Conservation (phyloP, 345 rosid genomes). For the Linum lewisii region DNA sequence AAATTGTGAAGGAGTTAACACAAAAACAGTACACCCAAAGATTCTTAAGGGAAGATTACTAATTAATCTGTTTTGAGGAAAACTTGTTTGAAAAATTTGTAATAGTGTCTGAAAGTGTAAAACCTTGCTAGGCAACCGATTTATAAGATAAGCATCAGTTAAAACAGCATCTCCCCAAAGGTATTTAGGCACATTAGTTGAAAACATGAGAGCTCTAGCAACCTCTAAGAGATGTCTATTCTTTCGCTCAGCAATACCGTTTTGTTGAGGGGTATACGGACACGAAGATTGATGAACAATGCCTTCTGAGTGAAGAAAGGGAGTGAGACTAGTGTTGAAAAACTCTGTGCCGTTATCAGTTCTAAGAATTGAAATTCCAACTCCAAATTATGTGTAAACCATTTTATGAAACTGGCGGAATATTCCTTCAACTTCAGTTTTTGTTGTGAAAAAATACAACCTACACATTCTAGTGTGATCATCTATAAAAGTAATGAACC, state of each 20-base stretch:
- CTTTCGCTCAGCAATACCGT: neutral
- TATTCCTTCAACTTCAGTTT: neutral
- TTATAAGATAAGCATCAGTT: neutral
- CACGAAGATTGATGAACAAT: neutral
- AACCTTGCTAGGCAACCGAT: neutral
- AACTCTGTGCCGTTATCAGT: neutral
- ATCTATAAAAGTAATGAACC: slow-evolving; percentile 1
- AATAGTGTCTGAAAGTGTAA: neutral
- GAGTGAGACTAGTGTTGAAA: neutral
- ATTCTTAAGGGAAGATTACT: neutral
- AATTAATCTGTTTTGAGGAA: neutral
- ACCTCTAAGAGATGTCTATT: neutral
- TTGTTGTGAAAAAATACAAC: neutral
- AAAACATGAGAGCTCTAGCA: neutral
- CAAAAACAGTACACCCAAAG: neutral
- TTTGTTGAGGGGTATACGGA: neutral
- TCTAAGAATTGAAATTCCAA: neutral
- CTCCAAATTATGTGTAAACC: slow-evolving; percentile 1
- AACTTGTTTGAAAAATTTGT: neutral
- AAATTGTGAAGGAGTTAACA: neutral
- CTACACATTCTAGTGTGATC: slow-evolving; percentile 4
- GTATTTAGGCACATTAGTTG: neutral
- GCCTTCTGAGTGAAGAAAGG: neutral
- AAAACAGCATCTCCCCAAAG: neutral
- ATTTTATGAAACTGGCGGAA: neutral